Evolutionary conservation across 2,329 filamentous ascomycete genomes (phyloP).

Genomic region (Hypoxylon sp.): DNA sequence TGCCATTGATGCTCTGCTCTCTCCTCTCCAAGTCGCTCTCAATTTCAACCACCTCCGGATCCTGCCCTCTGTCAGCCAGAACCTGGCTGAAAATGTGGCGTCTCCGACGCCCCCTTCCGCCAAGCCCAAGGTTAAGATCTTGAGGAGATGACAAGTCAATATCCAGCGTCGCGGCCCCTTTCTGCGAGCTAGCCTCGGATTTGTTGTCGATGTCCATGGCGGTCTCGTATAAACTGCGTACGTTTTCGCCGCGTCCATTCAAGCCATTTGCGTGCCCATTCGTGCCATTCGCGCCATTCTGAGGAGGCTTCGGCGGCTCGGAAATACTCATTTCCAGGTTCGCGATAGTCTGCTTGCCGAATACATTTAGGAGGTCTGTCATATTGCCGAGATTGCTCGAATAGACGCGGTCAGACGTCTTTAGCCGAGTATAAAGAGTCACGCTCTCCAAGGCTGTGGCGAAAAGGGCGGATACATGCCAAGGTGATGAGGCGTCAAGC

Average conservation of each 20-base stretch:
- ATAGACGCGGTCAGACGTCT: conserved; percentile 58
- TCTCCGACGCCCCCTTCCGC: conserved; percentile 48
- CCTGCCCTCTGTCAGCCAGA: conserved; percentile 54
- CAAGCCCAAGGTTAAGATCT: conserved; percentile 52
- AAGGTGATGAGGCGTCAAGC: conserved; percentile 75
- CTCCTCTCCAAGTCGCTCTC: conserved; percentile 49
- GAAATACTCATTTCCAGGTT: conserved; percentile 78
- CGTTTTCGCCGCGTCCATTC: conserved; percentile 51
- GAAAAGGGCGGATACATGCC: conserved; percentile 85
- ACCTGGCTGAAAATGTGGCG: conserved; percentile 62
- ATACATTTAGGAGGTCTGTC: conserved; percentile 77
- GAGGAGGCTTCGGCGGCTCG: conserved; percentile 52
- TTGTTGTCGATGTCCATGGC: conserved; percentile 49
- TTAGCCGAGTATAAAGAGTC: conserved; percentile 81
- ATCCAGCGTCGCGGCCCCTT: conserved; percentile 56
- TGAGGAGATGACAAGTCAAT: conserved; percentile 60
- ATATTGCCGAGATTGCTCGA: conserved; percentile 72
- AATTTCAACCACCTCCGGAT: conserved; percentile 45
- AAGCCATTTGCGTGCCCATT: conserved; percentile 18
- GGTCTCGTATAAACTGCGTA: conserved; percentile 53
- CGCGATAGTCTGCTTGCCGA: conserved; percentile 85
- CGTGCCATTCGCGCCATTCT: conserved; percentile 34
- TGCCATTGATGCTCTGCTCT: conserved; percentile 31
- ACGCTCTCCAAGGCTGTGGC: conserved; percentile 83
- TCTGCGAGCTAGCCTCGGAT: conserved; percentile 49